A percentile compares a stretch with the other conserved stretches of the same genome.
phyloP scores from a whole-genome alignment of 2,329 filamentous ascomycete species.

The Herpotrichia juniperi region DNA sequence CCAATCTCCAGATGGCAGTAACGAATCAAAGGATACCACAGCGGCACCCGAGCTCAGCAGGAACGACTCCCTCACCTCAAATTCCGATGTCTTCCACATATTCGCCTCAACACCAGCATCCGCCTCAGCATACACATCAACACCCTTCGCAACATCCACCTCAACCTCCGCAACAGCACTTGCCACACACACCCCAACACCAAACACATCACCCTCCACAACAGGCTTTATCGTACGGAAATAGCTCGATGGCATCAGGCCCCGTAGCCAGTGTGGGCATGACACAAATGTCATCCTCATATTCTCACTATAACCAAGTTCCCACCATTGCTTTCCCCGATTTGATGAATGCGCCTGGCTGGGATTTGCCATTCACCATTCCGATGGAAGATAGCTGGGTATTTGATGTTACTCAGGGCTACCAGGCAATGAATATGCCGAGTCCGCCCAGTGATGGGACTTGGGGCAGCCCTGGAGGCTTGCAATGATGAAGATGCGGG shows the following conservation, averaged over 20 bases:
- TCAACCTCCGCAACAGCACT: neutral
- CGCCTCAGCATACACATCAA: neutral
- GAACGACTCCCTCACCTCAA: conserved; percentile 9
- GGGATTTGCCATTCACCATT: conserved; percentile 33
- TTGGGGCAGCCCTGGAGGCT: conserved; percentile 4
- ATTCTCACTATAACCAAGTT: conserved; percentile 19
- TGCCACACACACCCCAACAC: neutral
- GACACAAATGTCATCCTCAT: conserved; percentile 21
- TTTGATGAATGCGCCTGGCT: conserved; percentile 33
- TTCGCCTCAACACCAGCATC: neutral
- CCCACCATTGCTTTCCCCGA: conserved; percentile 32
- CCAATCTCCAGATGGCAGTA: conserved; percentile 1
- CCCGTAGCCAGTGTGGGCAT: conserved; percentile 21
- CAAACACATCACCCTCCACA: conserved; percentile 14
- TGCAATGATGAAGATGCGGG: conserved; percentile 1
- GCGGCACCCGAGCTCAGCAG: neutral
- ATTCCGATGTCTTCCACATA: conserved; percentile 22
- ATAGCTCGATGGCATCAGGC: conserved; percentile 6
- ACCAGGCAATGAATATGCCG: conserved; percentile 22
- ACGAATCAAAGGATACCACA: conserved; percentile 1
- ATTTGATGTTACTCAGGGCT: conserved; percentile 24
- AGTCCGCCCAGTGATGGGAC: conserved; percentile 24
- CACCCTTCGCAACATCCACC: neutral
- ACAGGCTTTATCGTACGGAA: conserved; percentile 19
- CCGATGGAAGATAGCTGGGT: conserved; percentile 33